Conservation (phyloP, 2,329 filamentous ascomycete genomes). For the Trichoderma koningii region DNA sequence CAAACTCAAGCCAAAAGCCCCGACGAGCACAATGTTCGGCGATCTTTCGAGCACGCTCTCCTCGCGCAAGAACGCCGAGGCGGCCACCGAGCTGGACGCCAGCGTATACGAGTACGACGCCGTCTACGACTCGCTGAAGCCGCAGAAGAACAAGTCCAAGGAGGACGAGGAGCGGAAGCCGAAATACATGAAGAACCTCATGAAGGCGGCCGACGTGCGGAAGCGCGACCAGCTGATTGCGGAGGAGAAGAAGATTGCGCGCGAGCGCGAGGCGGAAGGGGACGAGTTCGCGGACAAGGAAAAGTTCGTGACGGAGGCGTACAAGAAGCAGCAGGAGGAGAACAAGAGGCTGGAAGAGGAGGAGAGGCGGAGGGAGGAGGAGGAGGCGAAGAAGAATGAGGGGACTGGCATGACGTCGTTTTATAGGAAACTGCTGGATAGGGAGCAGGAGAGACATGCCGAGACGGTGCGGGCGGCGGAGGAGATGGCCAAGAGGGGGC, state of each 20-base stretch:
- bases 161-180: conserved; percentile 63
- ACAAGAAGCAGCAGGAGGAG: conserved; percentile 79
- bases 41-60: conserved; percentile 68
- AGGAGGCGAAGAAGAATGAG: conserved; percentile 64
- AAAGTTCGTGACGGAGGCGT: conserved; percentile 82
- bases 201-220: conserved; percentile 72
- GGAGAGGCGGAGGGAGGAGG: conserved; percentile 66
- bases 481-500: conserved; percentile 50
- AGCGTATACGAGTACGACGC: conserved; percentile 84
- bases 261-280: conserved; percentile 76
- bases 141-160: conserved; percentile 60
- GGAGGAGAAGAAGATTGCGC: conserved; percentile 76
- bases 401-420: conserved; percentile 74
- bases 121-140: conserved; percentile 76
- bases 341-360: conserved; percentile 70
- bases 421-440: conserved; percentile 72
- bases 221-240: conserved; percentile 78
- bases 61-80: conserved; percentile 64
- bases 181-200: conserved; percentile 75
- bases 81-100: conserved; percentile 67
- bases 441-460: conserved; percentile 68
- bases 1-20: conserved; percentile 48
- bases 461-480: conserved; percentile 70
- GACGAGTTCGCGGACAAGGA: conserved; percentile 82
- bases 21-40: conserved; percentile 53